These are phyloP conservation scores for Gossypium laxum DNA, from an alignment of 441 rosid genomes.

Conservation along the genomic window DNA sequence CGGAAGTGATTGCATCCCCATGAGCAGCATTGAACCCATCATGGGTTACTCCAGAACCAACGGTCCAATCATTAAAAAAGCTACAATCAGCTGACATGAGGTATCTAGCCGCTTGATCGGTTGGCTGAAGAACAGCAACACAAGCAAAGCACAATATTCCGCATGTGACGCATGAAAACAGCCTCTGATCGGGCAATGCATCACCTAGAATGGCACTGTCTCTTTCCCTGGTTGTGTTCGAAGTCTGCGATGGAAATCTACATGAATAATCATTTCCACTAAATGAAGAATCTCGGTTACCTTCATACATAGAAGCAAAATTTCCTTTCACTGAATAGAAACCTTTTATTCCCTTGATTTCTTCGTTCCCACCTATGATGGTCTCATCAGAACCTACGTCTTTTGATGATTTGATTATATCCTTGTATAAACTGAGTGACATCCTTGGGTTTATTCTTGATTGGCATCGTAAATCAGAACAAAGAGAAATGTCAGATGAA, in stretches of 20 bases:
- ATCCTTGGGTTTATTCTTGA: conserved; percentile 32
- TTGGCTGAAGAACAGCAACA: conserved; percentile 77
- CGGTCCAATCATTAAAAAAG: conserved; percentile 75
- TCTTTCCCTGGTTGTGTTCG: conserved; percentile 22
- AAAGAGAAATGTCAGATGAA: conserved; percentile 63
- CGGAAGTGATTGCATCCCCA: conserved; percentile 23
- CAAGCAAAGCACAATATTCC: conserved; percentile 85
- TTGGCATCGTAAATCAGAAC: conserved; percentile 59
- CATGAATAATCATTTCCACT: conserved; percentile 24
- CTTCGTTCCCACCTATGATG: conserved; percentile 25
- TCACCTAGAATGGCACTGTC: conserved; percentile 30
- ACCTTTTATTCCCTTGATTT: conserved; percentile 34
- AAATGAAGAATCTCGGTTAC: conserved; percentile 30
- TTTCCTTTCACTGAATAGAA: conserved; percentile 46
- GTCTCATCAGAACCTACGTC: conserved; percentile 30
- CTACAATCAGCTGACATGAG: conserved; percentile 90
- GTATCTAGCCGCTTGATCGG: conserved; percentile 67
- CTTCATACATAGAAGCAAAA: conserved; percentile 50
- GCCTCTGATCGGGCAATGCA: conserved; percentile 72
- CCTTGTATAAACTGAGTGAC: conserved; percentile 29
- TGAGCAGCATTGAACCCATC: conserved; percentile 20
- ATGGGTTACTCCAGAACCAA: conserved; percentile 41
- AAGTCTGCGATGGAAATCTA: conserved; percentile 11
- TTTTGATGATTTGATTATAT: conserved; percentile 32
- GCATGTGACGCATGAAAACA: conserved; percentile 84